Conservation (phyloP, 768 basidiomycete species). For the Mrakia gelida region DNA sequence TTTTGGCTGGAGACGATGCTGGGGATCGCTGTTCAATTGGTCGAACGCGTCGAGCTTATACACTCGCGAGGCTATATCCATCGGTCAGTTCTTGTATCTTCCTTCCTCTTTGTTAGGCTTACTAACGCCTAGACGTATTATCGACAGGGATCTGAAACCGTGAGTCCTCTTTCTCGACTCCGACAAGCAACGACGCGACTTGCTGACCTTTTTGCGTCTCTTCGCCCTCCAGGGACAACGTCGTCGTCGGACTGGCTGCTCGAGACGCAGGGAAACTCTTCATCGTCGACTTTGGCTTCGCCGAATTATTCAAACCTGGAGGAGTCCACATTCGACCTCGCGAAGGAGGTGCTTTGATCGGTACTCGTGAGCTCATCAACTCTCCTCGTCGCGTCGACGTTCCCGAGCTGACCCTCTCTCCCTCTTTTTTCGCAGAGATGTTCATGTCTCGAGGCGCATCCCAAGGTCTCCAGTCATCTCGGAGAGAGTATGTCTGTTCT, state of each 20-base stretch:
- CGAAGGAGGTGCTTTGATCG: not conserved
- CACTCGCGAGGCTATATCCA: not conserved
- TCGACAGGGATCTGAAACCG: constrained; percentile 15
- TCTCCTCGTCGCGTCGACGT: not conserved
- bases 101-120: not conserved
- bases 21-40: not conserved
- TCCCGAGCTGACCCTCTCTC: not conserved
- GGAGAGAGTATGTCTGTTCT: not conserved
- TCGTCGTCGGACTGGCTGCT: constrained; percentile 13
- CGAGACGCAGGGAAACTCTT: not conserved
- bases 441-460: constrained; percentile 10
- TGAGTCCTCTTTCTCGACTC: not conserved
- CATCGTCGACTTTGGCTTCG: constrained; percentile 18
- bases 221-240: not conserved
- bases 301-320: not conserved
- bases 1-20: constrained; percentile 12
- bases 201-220: not conserved
- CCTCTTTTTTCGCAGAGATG: not conserved
- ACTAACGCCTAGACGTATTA: not conserved
- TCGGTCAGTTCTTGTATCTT: not conserved
- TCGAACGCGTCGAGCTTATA: constrained; percentile 10
- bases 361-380: not conserved
- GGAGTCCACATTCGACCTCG: not conserved
- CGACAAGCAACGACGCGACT: not conserved
- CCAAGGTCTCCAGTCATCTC: not conserved